Evolutionary conservation across 257 asterid genomes (phyloP).

Genomic region (Scutellaria barbata): DNA sequence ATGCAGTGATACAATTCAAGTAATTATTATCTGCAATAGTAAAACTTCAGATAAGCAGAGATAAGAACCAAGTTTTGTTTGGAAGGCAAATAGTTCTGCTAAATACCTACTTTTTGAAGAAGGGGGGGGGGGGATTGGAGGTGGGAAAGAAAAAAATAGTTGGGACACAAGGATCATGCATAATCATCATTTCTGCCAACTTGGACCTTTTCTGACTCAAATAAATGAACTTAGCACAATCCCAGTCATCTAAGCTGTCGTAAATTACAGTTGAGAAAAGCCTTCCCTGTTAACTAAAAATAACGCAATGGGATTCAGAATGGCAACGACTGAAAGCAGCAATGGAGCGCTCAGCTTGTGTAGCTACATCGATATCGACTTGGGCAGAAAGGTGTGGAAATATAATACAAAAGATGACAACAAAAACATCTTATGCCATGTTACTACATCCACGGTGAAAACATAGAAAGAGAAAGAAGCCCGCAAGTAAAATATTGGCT

Average conservation of each 20-base stretch:
- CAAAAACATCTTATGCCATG: neutral
- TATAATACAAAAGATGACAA: no score
- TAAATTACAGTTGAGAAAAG: neutral
- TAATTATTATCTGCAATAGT: neutral
- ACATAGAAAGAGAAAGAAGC: neutral
- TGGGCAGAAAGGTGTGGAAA: neutral
- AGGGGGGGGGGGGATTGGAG: neutral
- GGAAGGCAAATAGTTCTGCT: slow-evolving; percentile 17
- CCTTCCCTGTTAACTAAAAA: neutral
- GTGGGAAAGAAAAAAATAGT: neutral
- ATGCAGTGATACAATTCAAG: slow-evolving; percentile 11
- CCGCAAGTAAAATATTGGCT: neutral
- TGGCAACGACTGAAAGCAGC: neutral
- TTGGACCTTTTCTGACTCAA: neutral
- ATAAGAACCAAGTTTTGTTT: neutral
- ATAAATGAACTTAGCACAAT: neutral
- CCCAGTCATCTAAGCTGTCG: neutral
- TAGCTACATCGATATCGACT: neutral
- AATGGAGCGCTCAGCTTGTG: neutral
- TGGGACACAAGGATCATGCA: neutral
- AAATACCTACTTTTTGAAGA: neutral
- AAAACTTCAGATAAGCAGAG: neutral
- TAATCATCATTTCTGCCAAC: neutral
- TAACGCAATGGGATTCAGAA: neutral
- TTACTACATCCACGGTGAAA: neutral